Percentiles rank a stretch among this genome's conserved stretches.
These are phyloP conservation scores for Kodamaea derodonti DNA, from an alignment of 1,139 yeast genomes.

Conservation along the genomic window DNA sequence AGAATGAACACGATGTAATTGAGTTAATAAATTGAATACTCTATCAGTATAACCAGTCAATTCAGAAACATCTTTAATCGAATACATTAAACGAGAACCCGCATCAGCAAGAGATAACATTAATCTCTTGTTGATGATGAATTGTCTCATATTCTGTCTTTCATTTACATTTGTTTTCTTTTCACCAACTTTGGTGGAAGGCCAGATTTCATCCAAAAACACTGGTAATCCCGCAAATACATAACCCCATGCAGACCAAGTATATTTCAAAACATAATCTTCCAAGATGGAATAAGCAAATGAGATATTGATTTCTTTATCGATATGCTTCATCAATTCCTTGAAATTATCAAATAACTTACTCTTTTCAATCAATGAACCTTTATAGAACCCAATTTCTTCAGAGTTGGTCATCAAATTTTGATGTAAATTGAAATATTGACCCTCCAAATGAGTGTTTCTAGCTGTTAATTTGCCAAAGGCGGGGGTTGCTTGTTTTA, in stretches of 20 bases:
- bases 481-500: constrained; percentile 75
- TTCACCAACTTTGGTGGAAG: constrained; percentile 15
- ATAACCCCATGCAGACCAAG: constrained; percentile 95
- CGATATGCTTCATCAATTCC: constrained; percentile 45
- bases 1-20: constrained; percentile 81
- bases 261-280: constrained; percentile 82
- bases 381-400: constrained; percentile 92
- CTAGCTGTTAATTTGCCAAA: constrained; percentile 76
- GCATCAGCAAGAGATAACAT: constrained; percentile 94
- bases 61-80: constrained; percentile 88
- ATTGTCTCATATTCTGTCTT: constrained; percentile 73
- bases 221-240: constrained; percentile 88
- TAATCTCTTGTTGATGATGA: constrained; percentile 84
- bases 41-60: constrained; percentile 89
- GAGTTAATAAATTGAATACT: constrained; percentile 69
- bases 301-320: constrained; percentile 47
- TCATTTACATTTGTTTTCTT: constrained; percentile 16
- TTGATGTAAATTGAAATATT: constrained; percentile 81
- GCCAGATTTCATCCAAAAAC: constrained; percentile 44
- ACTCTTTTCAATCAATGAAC: constrained; percentile 73
- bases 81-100: constrained; percentile 93
- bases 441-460: constrained; percentile 81
- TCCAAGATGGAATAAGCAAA: constrained; percentile 69
- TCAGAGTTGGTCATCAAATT: constrained; percentile 86
- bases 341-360: constrained; percentile 61